Percentiles rank a stretch among this genome's conserved stretches.
phyloP scores from a whole-genome alignment of 1,284 basidiomycete species.

The Inonotus hispidus region DNA sequence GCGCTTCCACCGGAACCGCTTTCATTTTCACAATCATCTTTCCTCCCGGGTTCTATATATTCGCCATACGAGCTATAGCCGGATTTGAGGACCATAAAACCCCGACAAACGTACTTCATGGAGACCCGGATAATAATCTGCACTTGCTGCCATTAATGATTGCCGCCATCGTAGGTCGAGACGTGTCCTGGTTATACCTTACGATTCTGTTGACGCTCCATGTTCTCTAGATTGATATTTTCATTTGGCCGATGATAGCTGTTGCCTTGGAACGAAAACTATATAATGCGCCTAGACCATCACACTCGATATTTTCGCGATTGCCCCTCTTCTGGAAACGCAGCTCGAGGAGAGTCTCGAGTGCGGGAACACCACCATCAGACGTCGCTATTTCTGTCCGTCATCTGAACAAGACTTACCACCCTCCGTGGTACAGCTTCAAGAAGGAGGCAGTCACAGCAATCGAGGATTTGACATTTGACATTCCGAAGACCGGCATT shows the following conservation, averaged over 20 bases:
- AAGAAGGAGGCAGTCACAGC: slow-evolving; percentile 47
- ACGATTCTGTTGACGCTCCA: too few relatives aligned
- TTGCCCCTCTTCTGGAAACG: slow-evolving; percentile 21
- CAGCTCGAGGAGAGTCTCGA: slow-evolving; percentile 18
- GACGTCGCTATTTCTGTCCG: slow-evolving; percentile 54
- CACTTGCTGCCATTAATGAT: slow-evolving; percentile 57
- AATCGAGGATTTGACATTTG: slow-evolving; percentile 56
- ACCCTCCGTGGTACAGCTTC: slow-evolving; percentile 13
- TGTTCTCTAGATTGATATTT: slow-evolving; percentile 49
- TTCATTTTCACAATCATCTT: slow-evolving; percentile 67
- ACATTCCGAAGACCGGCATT: slow-evolving; percentile 64
- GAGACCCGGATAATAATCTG: slow-evolving; percentile 55
- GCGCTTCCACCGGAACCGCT: slow-evolving; percentile 41
- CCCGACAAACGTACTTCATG: slow-evolving; percentile 44
- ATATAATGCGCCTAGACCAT: slow-evolving; percentile 53
- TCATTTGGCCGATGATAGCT: slow-evolving; percentile 67
- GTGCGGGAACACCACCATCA: slow-evolving; percentile 23
- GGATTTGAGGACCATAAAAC: slow-evolving; percentile 59
- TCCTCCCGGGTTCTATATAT: slow-evolving; percentile 71
- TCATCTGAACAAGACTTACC: slow-evolving; percentile 55
- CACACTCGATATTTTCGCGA: slow-evolving; percentile 24
- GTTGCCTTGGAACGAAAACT: slow-evolving; percentile 51
- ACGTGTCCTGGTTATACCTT: background rate
- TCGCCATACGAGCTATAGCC: slow-evolving; percentile 59
- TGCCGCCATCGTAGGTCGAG: slow-evolving; percentile 49